These are phyloP conservation scores for Fraxinus sp. DNA, from an alignment of 305 asterid genomes.

Conservation along the genomic window DNA sequence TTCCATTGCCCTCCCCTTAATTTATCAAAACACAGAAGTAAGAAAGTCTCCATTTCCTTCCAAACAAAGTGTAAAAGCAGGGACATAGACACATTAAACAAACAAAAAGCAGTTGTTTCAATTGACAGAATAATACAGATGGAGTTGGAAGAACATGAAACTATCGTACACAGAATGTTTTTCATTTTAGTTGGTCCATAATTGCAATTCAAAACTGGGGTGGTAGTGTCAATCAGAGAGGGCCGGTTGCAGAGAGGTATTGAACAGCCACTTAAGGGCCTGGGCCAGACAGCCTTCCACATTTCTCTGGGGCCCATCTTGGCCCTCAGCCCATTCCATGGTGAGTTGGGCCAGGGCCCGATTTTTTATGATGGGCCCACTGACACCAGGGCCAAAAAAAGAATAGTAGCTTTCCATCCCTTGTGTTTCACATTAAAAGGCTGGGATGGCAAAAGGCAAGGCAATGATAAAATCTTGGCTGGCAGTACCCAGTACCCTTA, in stretches of 20 bases:
- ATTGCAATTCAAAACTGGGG: conserved; percentile 21
- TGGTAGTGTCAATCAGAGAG: not conserved
- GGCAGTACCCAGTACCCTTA: conserved; percentile 37
- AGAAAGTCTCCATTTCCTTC: not conserved
- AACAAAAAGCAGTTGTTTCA: not conserved
- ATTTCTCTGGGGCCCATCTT: not conserved
- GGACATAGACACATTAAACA: not conserved
- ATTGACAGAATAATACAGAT: conserved; percentile 1
- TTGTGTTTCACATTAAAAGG: conserved; percentile 27
- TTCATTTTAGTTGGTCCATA: conserved; percentile 18
- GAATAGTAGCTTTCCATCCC: conserved; percentile 36
- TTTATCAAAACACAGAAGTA: not conserved
- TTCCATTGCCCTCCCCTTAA: not conserved
- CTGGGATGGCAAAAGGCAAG: conserved; percentile 18
- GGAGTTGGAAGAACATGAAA: not conserved
- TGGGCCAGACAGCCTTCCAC: not conserved
- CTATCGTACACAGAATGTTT: conserved; percentile 16
- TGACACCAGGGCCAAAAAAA: conserved; percentile 14
- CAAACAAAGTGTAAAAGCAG: not conserved
- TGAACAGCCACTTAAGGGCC: not conserved
- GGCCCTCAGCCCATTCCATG: not conserved
- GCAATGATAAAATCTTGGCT: conserved; percentile 40
- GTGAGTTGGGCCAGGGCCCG: not conserved
- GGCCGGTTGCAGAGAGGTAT: not conserved
- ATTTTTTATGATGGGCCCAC: not conserved